A percentile compares a stretch with the other conserved stretches of the same genome.
Conservation (phyloP, 2,329 filamentous ascomycete genomes). For the Fusarium sp. region DNA sequence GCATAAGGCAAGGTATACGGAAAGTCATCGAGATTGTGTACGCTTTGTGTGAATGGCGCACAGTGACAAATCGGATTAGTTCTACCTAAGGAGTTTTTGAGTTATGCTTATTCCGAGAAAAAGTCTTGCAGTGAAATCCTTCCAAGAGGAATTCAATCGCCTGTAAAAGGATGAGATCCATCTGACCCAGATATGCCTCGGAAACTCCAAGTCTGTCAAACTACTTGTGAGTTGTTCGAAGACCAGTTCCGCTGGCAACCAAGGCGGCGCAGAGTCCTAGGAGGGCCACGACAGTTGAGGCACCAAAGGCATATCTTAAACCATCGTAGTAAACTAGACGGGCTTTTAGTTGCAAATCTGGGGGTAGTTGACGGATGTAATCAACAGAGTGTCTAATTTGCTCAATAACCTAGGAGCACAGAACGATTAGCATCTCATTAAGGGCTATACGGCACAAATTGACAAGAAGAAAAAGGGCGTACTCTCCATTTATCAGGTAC, state of each 20-base stretch:
- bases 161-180: background rate
- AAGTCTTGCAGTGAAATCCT: background rate
- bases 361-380: slow-evolving; percentile 65
- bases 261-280: slow-evolving; percentile 56
- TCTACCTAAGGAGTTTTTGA: background rate
- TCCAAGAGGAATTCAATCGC: background rate
- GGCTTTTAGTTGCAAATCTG: slow-evolving; percentile 67
- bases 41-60: background rate
- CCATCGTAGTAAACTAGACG: slow-evolving; percentile 71
- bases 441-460: background rate
- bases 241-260: slow-evolving; percentile 47
- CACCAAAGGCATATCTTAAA: slow-evolving; percentile 66
- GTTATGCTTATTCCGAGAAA: background rate
- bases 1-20: background rate
- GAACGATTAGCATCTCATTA: slow-evolving; percentile 31
- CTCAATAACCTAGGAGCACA: slow-evolving; percentile 64
- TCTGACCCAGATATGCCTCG: background rate
- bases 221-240: slow-evolving; percentile 48
- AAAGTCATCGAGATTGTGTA: background rate
- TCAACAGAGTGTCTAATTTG: slow-evolving; percentile 72
- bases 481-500: slow-evolving; percentile 70
- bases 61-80: background rate
- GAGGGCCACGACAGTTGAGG: slow-evolving; percentile 64
- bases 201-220: background rate
- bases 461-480: slow-evolving; percentile 49